These are phyloP conservation scores for Corymbia maculata DNA, from an alignment of 345 rosid genomes.

Conservation along the genomic window DNA sequence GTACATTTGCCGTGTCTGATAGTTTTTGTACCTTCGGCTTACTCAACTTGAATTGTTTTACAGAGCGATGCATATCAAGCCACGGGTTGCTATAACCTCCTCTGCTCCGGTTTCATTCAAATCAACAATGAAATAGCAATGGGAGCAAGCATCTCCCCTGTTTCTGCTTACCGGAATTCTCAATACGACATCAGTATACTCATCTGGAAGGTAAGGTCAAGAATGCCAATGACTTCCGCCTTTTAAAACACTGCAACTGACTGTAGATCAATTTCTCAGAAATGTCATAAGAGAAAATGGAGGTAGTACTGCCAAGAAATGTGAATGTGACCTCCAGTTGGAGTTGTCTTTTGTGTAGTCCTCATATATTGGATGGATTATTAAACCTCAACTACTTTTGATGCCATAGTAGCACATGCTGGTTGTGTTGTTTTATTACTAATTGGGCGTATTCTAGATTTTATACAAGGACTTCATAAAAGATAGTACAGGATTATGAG, in stretches of 20 bases:
- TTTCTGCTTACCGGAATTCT: conserved; percentile 70
- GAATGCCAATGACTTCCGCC: background rate
- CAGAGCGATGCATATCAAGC: conserved; percentile 99
- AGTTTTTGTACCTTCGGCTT: background rate
- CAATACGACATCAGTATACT: conserved; percentile 97
- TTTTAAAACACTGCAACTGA: background rate
- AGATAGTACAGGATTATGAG: background rate
- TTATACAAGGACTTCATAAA: background rate
- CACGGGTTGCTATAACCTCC: conserved; percentile 95
- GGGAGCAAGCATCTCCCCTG: conserved; percentile 97
- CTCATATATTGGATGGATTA: background rate
- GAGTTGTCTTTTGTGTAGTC: conserved; percentile 14
- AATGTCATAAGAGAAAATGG: background rate
- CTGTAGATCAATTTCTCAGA: background rate
- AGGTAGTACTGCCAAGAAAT: background rate
- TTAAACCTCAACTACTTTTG: background rate
- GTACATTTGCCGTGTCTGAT: background rate
- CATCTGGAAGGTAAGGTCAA: conserved; percentile 78
- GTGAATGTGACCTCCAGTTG: conserved; percentile 11
- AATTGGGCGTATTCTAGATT: background rate
- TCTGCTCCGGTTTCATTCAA: conserved; percentile 94
- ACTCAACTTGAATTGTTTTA: background rate
- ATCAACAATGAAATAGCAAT: conserved; percentile 87
- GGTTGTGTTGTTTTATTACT: background rate
- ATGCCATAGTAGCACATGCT: background rate